Base-by-base conservation (phyloP, 768 basidiomycete genomes). In the Pholiota conissans region DNA sequence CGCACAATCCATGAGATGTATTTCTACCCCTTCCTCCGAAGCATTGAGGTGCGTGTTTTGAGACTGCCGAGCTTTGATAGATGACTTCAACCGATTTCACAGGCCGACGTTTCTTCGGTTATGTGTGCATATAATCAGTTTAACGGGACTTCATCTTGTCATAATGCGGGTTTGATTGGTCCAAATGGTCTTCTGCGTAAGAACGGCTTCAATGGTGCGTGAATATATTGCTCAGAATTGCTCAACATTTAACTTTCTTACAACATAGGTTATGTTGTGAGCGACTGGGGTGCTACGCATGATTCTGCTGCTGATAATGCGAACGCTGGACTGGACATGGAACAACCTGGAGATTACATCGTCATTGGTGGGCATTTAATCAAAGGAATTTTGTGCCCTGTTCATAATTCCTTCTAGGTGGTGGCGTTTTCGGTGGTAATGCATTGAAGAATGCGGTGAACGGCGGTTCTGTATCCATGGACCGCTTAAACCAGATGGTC, bases 131-230 rank as follows among this genome's bases (percentile, higher is more conserved):
- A 77, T 59, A 84, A 85, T 61, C 75, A 79, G 46, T 66, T 85
- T 60, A 86, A 86, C 56, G 73, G 77, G 2, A 86, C 86, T 0
- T 87, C 84, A 13, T 82, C 86, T 0, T 89, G 87, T 64, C 84
- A 89, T 59, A 83, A 87, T 59, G 73, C 77, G 24, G 75, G 73
- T 35, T 69, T 82, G 13, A 66, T 87, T 35, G 78, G 78, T 14
- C 71, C 74, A 2, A 61, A 70, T 49, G 78, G 78, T 0, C 58
- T 76, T 20, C 62, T 81, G 54, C 73, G 69, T 39, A 69, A 64
- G 49, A 69, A 69, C 52, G 79, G 79, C 1, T 82, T 81, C 67
- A 69, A 76, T 69, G 80, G 80, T 74, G 46, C 14, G 65, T 37
- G 14, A 16, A 18, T 39, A 45, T 42, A 27, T 48, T 16, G 13